phyloP scores from a whole-genome alignment of 768 basidiomycete species.

The Bullera alba region DNA sequence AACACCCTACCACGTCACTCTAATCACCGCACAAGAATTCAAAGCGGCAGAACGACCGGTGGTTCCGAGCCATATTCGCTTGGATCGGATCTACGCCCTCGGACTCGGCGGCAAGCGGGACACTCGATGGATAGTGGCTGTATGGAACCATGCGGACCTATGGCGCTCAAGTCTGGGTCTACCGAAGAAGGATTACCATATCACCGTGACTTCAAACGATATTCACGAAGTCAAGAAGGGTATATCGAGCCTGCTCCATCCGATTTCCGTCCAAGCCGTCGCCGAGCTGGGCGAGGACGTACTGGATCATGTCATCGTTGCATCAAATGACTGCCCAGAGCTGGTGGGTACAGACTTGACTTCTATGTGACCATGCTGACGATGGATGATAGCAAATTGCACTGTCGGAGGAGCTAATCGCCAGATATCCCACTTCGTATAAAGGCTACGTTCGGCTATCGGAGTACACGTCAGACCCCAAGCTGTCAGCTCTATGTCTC shows the following conservation, averaged over 20 bases:
- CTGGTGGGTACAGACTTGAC: background rate
- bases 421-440: constrained; percentile 46
- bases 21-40: too few relatives aligned
- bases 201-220: constrained; percentile 1
- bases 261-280: background rate
- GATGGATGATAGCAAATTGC: background rate
- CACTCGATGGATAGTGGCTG: constrained; percentile 2
- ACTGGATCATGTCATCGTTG: constrained; percentile 5
- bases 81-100: constrained; percentile 1
- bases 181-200: constrained; percentile 5
- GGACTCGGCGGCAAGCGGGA: background rate
- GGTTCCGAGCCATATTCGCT: too few relatives aligned
- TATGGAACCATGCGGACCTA: constrained; percentile 9
- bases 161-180: constrained; percentile 1
- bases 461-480: constrained; percentile 48
- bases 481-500: constrained; percentile 57
- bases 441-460: constrained; percentile 54
- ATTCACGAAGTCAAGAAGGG: background rate
- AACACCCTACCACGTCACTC: too few relatives aligned
- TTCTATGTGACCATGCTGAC: background rate
- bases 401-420: constrained; percentile 3
- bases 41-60: too few relatives aligned
- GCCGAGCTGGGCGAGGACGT: constrained; percentile 1
- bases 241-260: background rate
- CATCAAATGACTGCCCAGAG: constrained; percentile 1